Evolutionary conservation across 805 yeast genomes (phyloP), one percentile per base, ranked within the genome.

Genomic region (Wickerhamiella kazuoi): DNA sequence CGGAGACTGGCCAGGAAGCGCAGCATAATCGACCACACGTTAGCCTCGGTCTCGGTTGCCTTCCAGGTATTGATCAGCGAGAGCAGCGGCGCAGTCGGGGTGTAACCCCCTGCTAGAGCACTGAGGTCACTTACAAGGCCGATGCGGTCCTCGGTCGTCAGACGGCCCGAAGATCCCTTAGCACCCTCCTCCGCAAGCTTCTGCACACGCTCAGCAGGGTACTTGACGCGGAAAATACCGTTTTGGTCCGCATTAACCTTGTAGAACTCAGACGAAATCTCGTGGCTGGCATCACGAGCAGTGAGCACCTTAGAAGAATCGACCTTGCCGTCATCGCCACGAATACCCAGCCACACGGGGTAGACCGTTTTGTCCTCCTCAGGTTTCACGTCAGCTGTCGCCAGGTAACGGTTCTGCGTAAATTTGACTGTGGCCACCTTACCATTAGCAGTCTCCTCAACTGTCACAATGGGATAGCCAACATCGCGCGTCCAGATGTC

Each of bases 401-500:
- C 62, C 46, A 79, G 60, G 56, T 74, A 79, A 45, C 87, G 64
- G 43, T 69, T 59, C 61, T 79, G 87, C 19, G 53, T 54, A 24
- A 75, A 53, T 15, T 54, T 52, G 45, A 76, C 56, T 17, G 52
- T 46, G 9, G 26, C 26, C 3, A 45, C 42, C 20, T 42, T 36
- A 34, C 48, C 46, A 21, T 46, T 47, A 20, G 51, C 50, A 11
- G 55, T 62, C 40, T 63, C 59, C 6, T 52, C 54, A 14, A 76
- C 84, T 31, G 64, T 59, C 21, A 81, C 48, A 21, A 77, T 63
- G 3, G 93, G 94, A 60, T 63, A 80, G 4, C 94, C 94, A 37
- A 76, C 69, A 44, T 72, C 67, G 39, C 68, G 64, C 46, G 79
- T 78, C 93, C 93, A 81, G 17, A 70, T 61, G 42, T 69, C 68